Conservation (phyloP, 768 basidiomycete genomes). For the Leccinum aurantiacum region DNA sequence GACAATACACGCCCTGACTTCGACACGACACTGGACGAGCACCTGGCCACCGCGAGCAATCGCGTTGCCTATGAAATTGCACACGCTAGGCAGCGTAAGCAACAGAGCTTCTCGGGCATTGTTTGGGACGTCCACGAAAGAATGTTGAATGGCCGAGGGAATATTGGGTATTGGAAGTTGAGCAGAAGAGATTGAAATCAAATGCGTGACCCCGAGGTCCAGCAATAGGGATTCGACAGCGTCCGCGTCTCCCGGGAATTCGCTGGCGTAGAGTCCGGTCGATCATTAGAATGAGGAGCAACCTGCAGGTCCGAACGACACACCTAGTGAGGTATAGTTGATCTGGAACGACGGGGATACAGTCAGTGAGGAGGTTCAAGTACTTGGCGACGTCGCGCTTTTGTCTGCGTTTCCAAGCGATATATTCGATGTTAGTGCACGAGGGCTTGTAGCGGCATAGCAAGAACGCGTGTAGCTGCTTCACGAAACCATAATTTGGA, state of each 20-base stretch:
- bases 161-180: conserved; percentile 37
- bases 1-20: conserved; percentile 53
- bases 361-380: conserved; percentile 51
- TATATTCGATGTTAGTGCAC: conserved; percentile 44
- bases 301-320: neutral
- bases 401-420: conserved; percentile 57
- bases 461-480: conserved; percentile 54
- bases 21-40: conserved; percentile 55
- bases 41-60: conserved; percentile 43
- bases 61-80: conserved; percentile 45
- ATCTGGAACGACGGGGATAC: conserved; percentile 49
- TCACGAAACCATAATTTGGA: conserved; percentile 53
- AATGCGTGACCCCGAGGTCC: conserved; percentile 53
- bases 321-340: conserved; percentile 54
- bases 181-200: conserved; percentile 57
- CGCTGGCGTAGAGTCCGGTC: conserved; percentile 34
- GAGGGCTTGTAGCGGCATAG: conserved; percentile 50
- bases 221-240: conserved; percentile 50
- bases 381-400: conserved; percentile 53
- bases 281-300: neutral
- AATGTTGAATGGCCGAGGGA: conserved; percentile 36
- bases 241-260: conserved; percentile 54
- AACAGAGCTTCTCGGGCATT: conserved; percentile 42
- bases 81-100: conserved; percentile 45
- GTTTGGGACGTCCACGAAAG: conserved; percentile 43